Conservation (phyloP, 2,329 filamentous ascomycete species). For the Hawksworthiomyces lignivorus region DNA sequence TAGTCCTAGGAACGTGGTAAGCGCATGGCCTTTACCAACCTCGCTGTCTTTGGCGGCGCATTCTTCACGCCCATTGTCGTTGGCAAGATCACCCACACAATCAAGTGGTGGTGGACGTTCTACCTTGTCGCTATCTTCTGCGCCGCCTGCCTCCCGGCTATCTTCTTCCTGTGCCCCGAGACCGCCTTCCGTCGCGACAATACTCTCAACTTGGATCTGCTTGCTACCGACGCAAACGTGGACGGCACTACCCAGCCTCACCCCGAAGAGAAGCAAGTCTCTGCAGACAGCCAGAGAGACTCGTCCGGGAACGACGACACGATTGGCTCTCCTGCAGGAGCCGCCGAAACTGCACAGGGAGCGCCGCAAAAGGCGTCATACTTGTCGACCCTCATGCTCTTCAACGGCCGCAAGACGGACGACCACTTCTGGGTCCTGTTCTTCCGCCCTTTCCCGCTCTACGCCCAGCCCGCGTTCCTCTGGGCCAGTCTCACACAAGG, state of each 20-base stretch:
- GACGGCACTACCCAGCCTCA: not conserved
- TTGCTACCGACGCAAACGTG: conserved; percentile 25
- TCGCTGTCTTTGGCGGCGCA: conserved; percentile 49
- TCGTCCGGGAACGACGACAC: conserved; percentile 13
- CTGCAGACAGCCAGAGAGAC: not conserved
- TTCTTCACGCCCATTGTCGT: conserved; percentile 79
- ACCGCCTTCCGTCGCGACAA: conserved; percentile 66
- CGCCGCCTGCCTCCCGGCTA: conserved; percentile 57
- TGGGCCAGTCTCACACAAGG: conserved; percentile 79
- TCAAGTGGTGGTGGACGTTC: conserved; percentile 85
- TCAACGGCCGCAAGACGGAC: conserved; percentile 76
- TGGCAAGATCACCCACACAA: conserved; percentile 68
- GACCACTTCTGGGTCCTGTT: conserved; percentile 61
- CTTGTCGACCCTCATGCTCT: conserved; percentile 53
- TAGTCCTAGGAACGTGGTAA: conserved; percentile 58
- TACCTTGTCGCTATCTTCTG: conserved; percentile 83
- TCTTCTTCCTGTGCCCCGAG: conserved; percentile 78
- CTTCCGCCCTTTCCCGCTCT: conserved; percentile 72
- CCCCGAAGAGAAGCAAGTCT: not conserved
- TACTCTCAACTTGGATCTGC: conserved; percentile 62
- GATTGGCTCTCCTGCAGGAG: not conserved
- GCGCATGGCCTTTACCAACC: conserved; percentile 72
- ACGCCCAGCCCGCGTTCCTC: conserved; percentile 76
- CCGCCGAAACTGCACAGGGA: conserved; percentile 6
- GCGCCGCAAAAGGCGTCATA: conserved; percentile 49